Base-by-base conservation (phyloP, 2,329 filamentous ascomycete genomes). In the Drechslerella coelobrocha region DNA sequence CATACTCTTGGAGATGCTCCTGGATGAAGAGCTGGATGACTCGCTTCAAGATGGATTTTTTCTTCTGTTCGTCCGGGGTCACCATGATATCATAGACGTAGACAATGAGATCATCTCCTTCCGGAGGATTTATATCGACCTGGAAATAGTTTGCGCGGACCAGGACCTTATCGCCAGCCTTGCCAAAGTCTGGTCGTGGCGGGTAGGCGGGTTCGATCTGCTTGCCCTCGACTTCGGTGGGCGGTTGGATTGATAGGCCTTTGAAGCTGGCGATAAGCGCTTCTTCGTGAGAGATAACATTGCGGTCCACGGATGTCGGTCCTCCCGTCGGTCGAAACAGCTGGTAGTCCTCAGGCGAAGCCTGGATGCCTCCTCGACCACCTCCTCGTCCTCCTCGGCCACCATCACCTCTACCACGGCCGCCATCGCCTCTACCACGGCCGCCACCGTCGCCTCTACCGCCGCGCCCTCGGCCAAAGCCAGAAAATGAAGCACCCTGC, bases 221-320 rank as follows among this genome's bases (percentile, higher is more conserved):
- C 17, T 39, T 57, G 9, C 31, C 41, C 1, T 57, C 62, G 19
- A 48, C 10, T 23, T 73, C 74, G 23, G 54, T 50, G 37, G 57
- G 68, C 4, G 60, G 47, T 5, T 51, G 37, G 10, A 72, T 12
- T 26, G 45, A 45, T 10, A 68, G 61, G 23, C 53, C 39, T 65
- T 73, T 71, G 55, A 75, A 55, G 21, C 48, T 55, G 17, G 50
- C 63, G 29, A 77, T 76, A 21, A 77, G 77, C 0, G 53, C 29
- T 53, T 78, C 68, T 61, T 79, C 78, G n/a, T 78, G 73, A 0
- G 71, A 73, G 0, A 73, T 69, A 21, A 78, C 60, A 3, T 65
- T 65, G 2, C 57, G 52, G 61, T 79, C 77, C 1, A 77, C 73
- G 7, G 24, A 39, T 1, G 72, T 34, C 5, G 76, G 61, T 8